Conservation (phyloP, 2,329 filamentous ascomycete species). For the Nothophoma quercina region DNA sequence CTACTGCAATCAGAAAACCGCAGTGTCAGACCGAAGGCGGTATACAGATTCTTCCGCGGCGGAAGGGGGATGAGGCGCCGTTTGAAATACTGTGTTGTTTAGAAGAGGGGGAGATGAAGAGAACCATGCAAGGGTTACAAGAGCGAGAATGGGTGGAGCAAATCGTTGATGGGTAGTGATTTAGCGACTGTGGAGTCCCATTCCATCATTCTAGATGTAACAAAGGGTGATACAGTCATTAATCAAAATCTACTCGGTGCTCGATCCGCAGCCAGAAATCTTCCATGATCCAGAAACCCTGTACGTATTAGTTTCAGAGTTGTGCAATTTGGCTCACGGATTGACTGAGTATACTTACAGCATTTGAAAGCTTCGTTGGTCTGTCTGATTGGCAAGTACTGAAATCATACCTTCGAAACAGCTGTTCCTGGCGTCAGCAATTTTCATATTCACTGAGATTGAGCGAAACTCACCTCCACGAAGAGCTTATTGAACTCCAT, state of each 20-base stretch:
- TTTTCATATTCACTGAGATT: too few species aligned
- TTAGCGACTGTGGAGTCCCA: too few species aligned
- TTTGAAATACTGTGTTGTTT: conserved; percentile 29
- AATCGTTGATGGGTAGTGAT: conserved; percentile 5
- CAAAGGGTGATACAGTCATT: too few species aligned
- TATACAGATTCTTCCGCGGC: conserved; percentile 31
- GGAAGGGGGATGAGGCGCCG: conserved; percentile 9
- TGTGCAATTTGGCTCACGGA: too few species aligned
- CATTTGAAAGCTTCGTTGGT: conserved; percentile 1
- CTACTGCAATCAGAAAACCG: conserved; percentile 31
- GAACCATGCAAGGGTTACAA: conserved; percentile 16
- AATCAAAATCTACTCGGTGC: too few species aligned
- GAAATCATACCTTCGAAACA: too few species aligned
- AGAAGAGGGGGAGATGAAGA: conserved; percentile 29
- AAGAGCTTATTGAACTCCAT: conserved; percentile 47
- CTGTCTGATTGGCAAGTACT: too few species aligned
- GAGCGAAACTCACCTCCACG: conserved; percentile 22
- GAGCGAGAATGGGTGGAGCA: not conserved
- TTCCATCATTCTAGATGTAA: too few species aligned
- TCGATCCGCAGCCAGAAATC: conserved; percentile 5
- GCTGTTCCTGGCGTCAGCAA: too few species aligned
- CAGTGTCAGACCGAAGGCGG: conserved; percentile 32
- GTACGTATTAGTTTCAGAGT: too few species aligned
- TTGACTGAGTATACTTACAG: too few species aligned
- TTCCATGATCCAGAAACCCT: conserved; percentile 2